phyloP scores from a whole-genome alignment of 768 basidiomycete species.

The Mrakia gelida region DNA sequence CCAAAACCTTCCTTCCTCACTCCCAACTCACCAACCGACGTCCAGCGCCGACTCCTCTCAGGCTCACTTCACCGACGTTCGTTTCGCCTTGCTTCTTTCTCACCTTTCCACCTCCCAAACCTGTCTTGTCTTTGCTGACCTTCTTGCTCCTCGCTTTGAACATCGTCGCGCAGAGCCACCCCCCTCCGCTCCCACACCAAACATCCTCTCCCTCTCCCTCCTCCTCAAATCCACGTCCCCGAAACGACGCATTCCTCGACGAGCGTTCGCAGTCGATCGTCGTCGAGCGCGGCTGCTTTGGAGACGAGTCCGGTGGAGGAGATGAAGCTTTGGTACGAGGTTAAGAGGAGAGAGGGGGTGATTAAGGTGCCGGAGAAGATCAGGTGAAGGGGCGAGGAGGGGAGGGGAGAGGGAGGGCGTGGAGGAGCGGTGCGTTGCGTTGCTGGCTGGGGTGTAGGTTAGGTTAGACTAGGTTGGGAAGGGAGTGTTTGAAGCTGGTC shows the following conservation, averaged over 20 bases:
- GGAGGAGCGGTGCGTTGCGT: not conserved
- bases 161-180: not conserved
- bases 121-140: no score
- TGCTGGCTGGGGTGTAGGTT: no score
- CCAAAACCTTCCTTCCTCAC: not conserved
- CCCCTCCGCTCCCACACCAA: not conserved
- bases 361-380: not conserved
- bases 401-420: not conserved
- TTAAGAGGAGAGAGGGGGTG: not conserved
- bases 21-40: not conserved
- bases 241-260: not conserved
- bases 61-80: constrained; percentile 10
- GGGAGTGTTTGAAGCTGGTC: not conserved
- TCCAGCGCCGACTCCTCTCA: not conserved
- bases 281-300: not conserved
- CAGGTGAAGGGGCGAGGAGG: not conserved
- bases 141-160: not conserved
- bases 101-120: not conserved
- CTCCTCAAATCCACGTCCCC: constrained; percentile 10
- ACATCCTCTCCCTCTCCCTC: constrained; percentile 1
- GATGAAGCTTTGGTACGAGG: constrained; percentile 7
- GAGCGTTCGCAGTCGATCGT: not conserved
- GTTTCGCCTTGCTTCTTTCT: not conserved
- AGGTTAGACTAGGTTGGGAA: not conserved
- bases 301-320: not conserved